These are phyloP conservation scores for Stephania cephalantha DNA, from an alignment of 164 flowering plant species.

Conservation along the genomic window DNA sequence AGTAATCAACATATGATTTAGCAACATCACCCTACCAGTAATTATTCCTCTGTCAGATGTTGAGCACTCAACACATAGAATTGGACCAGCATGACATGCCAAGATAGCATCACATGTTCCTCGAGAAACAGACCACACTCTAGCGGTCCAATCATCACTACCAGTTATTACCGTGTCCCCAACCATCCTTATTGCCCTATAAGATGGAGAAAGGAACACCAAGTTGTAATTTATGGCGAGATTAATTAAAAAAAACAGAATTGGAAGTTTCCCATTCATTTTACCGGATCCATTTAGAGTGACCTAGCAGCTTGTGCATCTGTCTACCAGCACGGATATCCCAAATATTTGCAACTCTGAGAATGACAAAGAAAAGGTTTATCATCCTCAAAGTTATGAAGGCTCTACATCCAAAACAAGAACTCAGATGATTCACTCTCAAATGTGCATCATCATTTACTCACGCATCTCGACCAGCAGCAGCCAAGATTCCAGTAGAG, in stretches of 20 bases:
- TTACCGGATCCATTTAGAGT: slow-evolving; percentile 91
- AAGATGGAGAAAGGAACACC: slow-evolving; percentile 13
- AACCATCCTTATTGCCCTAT: slow-evolving; percentile 95
- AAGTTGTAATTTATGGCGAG: not conserved
- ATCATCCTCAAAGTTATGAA: not conserved
- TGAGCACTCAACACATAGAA: slow-evolving; percentile 80
- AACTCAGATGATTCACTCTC: not conserved
- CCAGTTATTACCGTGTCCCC: slow-evolving; percentile 89
- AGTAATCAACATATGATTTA: not conserved
- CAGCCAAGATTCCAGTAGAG: slow-evolving; percentile 92
- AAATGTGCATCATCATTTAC: slow-evolving; percentile 20
- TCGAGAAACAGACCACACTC: slow-evolving; percentile 92
- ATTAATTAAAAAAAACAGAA: slow-evolving; percentile 1
- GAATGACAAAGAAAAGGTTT: slow-evolving; percentile 10
- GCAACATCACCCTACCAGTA: slow-evolving; percentile 48
- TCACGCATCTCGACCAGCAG: slow-evolving; percentile 94
- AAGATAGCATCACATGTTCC: slow-evolving; percentile 96
- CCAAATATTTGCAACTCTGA: slow-evolving; percentile 88
- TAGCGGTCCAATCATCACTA: slow-evolving; percentile 99
- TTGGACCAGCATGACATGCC: slow-evolving; percentile 96
- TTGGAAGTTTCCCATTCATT: slow-evolving; percentile 4
- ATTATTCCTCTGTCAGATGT: slow-evolving; percentile 72
- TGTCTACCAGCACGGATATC: slow-evolving; percentile 94
- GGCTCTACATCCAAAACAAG: not conserved
- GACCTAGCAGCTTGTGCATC: slow-evolving; percentile 94